Percentiles rank a stretch among this genome's conserved stretches.
phyloP scores from a whole-genome alignment of 1,139 yeast species.

The Candida dubliniensis region DNA sequence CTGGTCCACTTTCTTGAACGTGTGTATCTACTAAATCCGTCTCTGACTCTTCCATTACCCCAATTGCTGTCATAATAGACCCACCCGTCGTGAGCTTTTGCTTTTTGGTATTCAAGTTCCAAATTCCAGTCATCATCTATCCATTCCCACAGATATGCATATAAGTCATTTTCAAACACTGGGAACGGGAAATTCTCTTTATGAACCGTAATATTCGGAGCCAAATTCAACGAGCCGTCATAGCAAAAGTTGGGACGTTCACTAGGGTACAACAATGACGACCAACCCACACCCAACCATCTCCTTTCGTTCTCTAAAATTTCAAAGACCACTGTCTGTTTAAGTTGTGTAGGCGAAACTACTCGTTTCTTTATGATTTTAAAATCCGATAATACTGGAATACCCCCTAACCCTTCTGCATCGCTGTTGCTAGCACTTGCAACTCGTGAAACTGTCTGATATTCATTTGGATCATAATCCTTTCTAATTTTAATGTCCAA shows the following conservation, averaged over 20 bases:
- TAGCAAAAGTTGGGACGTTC: conserved; percentile 53
- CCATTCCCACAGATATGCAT: conserved; percentile 56
- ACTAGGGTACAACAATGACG: conserved; percentile 47
- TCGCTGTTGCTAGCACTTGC: conserved; percentile 29
- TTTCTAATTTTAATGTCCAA: conserved; percentile 33
- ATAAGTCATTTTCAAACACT: conserved; percentile 40
- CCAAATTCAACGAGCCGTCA: conserved; percentile 36
- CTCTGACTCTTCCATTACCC: conserved; percentile 40
- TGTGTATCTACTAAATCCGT: conserved; percentile 53
- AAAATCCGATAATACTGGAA: conserved; percentile 36
- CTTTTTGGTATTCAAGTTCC: conserved; percentile 40
- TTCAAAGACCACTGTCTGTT: conserved; percentile 50
- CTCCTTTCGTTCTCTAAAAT: conserved; percentile 59
- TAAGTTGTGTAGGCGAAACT: conserved; percentile 43
- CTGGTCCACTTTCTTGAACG: conserved; percentile 53
- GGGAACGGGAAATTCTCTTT: conserved; percentile 47
- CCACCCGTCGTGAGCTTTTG: conserved; percentile 50
- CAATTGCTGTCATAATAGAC: conserved; percentile 52
- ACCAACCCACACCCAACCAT: conserved; percentile 66
- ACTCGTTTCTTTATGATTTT: conserved; percentile 41
- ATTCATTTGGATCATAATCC: conserved; percentile 16
- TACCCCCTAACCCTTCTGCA: conserved; percentile 20
- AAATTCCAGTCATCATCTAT: conserved; percentile 50
- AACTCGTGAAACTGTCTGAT: conserved; percentile 20
- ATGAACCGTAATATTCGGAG: conserved; percentile 27